Evolutionary conservation across 2,329 filamentous ascomycete species (phyloP).

Genomic region (Ophiocordyceps polyrhachis-furcata): DNA sequence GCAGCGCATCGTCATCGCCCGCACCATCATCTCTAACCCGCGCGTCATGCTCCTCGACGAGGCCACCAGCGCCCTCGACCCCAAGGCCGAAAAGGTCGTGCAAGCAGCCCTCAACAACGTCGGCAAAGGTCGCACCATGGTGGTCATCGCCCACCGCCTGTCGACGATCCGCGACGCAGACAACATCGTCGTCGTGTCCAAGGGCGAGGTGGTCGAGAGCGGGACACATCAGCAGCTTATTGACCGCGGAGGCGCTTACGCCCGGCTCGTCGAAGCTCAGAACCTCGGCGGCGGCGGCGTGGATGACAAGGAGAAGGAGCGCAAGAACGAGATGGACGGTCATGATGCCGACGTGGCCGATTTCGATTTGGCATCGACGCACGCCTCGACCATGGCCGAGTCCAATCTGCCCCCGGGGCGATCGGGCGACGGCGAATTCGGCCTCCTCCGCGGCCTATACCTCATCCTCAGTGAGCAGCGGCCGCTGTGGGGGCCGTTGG

Average conservation of each 20-base stretch:
- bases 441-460: conserved; percentile 11
- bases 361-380: conserved; percentile 7
- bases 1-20: conserved; percentile 47
- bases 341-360: conserved; percentile 7
- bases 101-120: conserved; percentile 35
- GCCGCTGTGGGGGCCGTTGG: conserved; percentile 8
- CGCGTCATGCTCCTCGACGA: conserved; percentile 49
- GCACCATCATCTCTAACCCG: conserved; percentile 45
- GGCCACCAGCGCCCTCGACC: conserved; percentile 40
- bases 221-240: conserved; percentile 43
- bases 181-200: conserved; percentile 44
- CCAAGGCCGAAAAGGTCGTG: conserved; percentile 28
- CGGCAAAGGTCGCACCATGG: conserved; percentile 40
- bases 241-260: conserved; percentile 26
- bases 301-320: conserved; percentile 1
- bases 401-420: conserved; percentile 1
- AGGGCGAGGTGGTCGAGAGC: conserved; percentile 39
- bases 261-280: conserved; percentile 26
- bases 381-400: conserved; percentile 7
- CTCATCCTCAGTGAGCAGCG: conserved; percentile 14
- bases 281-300: conserved; percentile 13
- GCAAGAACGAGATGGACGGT: conserved; percentile 5
- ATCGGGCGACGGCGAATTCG: conserved; percentile 4
- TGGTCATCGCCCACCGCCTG: conserved; percentile 44
- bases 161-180: conserved; percentile 42